Percentiles rank a stretch among this genome's conserved stretches.
Conservation (phyloP, 176 grass and related monocot species). For the Dactylis glomerata region DNA sequence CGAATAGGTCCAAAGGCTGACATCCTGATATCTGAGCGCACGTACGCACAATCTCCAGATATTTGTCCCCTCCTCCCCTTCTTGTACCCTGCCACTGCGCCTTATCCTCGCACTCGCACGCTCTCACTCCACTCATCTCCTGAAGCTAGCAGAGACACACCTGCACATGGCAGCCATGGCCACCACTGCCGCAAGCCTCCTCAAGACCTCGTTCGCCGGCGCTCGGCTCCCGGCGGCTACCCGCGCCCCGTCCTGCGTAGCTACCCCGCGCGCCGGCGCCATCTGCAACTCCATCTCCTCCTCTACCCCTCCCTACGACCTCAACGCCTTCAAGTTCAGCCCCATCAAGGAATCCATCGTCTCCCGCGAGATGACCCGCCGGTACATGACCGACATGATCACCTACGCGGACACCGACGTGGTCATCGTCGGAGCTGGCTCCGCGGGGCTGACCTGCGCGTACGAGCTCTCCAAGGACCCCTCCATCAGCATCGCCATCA, state of each 20-base stretch:
- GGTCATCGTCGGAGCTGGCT: slow-evolving; percentile 80
- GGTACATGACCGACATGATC: slow-evolving; percentile 98
- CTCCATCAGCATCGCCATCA: slow-evolving; percentile 55
- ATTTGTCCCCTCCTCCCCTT: slow-evolving; percentile 12
- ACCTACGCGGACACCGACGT: slow-evolving; percentile 94
- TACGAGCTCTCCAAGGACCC: slow-evolving; percentile 98
- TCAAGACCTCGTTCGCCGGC: slow-evolving; percentile 47
- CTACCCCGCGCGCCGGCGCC: slow-evolving; percentile 3
- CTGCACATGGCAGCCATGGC: slow-evolving; percentile 54
- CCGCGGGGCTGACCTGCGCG: slow-evolving; percentile 85
- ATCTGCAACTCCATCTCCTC: slow-evolving; percentile 42
- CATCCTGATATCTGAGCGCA: not conserved
- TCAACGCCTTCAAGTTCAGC: slow-evolving; percentile 61
- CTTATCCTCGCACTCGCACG: not conserved
- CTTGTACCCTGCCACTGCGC: slow-evolving; percentile 25
- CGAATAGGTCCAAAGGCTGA: slow-evolving; percentile 13
- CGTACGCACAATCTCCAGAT: slow-evolving; percentile 5
- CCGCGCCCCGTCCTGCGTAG: not conserved
- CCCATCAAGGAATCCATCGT: slow-evolving; percentile 91
- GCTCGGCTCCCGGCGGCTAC: not conserved
- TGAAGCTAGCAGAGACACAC: not conserved
- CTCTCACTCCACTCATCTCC: slow-evolving; percentile 11
- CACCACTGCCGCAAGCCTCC: slow-evolving; percentile 41
- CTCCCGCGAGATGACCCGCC: slow-evolving; percentile 84
- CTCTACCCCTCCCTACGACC: slow-evolving; percentile 57